Conservation (phyloP, 2,329 filamentous ascomycete species). For the Arthrobotrys megalospora region DNA sequence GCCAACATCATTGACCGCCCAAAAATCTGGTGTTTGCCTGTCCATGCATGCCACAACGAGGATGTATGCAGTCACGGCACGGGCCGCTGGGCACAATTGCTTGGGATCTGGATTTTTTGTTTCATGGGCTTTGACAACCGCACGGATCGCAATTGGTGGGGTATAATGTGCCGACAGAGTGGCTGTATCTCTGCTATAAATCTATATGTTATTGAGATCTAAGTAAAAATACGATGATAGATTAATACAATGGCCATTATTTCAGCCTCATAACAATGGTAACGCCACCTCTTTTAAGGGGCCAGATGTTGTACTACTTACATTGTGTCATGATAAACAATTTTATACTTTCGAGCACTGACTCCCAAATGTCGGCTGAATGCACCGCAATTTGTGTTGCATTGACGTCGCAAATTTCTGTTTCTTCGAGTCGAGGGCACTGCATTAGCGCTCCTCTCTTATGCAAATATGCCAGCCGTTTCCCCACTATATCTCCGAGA, state of each 20-base stretch:
- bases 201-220: slow-evolving; percentile 5
- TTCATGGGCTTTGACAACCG: slow-evolving; percentile 25
- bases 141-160: slow-evolving; percentile 14
- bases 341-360: slow-evolving; percentile 13
- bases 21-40: slow-evolving; percentile 8
- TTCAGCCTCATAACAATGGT: slow-evolving; percentile 9
- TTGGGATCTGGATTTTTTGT: slow-evolving; percentile 23
- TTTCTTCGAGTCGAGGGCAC: slow-evolving; percentile 14
- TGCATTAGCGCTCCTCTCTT: slow-evolving; percentile 14
- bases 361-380: slow-evolving; percentile 23
- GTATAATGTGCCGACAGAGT: slow-evolving; percentile 19
- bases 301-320: neutral
- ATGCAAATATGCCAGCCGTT: slow-evolving; percentile 6
- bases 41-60: slow-evolving; percentile 19
- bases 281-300: neutral
- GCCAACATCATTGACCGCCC: neutral
- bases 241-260: slow-evolving; percentile 1
- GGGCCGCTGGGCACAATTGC: slow-evolving; percentile 17
- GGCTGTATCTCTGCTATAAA: neutral
- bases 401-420: slow-evolving; percentile 28
- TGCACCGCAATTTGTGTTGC: slow-evolving; percentile 35
- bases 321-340: neutral
- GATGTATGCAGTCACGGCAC: slow-evolving; percentile 26
- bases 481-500: slow-evolving; percentile 33
- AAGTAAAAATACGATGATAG: slow-evolving; percentile 11